These are phyloP conservation scores for Talaromyces piceae DNA, from an alignment of 2,329 filamentous ascomycete species.

Conservation along the genomic window DNA sequence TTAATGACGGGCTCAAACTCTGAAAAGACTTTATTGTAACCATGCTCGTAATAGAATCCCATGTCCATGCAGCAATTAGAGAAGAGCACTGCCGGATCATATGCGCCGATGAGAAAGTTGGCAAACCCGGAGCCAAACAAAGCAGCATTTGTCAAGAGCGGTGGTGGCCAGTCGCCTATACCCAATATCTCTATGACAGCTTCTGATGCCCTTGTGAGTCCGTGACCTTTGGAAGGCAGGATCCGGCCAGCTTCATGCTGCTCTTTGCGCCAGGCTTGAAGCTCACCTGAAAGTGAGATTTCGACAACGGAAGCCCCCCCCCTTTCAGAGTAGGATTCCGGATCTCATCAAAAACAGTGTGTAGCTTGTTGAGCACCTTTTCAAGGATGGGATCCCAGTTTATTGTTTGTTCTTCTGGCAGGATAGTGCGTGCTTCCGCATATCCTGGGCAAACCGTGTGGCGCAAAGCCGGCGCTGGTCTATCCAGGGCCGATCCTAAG, in stretches of 20 bases:
- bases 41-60: slow-evolving; percentile 21
- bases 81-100: slow-evolving; percentile 17
- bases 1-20: slow-evolving; percentile 15
- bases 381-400: neutral
- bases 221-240: slow-evolving; percentile 14
- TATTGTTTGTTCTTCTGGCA: neutral
- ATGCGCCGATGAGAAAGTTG: slow-evolving; percentile 17
- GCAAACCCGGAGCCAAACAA: slow-evolving; percentile 17
- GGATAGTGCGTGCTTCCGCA: neutral
- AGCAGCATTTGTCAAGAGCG: slow-evolving; percentile 15
- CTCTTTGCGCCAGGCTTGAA: slow-evolving; percentile 12
- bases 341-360: neutral
- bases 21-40: slow-evolving; percentile 18
- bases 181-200: slow-evolving; percentile 7
- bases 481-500: neutral
- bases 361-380: neutral
- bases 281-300: slow-evolving; percentile 8
- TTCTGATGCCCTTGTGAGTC: slow-evolving; percentile 11
- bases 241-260: slow-evolving; percentile 11
- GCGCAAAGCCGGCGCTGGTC: neutral
- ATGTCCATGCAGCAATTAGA: slow-evolving; percentile 20
- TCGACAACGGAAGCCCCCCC: neutral
- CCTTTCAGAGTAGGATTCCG: neutral
- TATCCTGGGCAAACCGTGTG: neutral
- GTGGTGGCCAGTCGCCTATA: slow-evolving; percentile 14